Conservation (phyloP, 768 basidiomycete genomes). For the Tricholoma flavovirens region DNA sequence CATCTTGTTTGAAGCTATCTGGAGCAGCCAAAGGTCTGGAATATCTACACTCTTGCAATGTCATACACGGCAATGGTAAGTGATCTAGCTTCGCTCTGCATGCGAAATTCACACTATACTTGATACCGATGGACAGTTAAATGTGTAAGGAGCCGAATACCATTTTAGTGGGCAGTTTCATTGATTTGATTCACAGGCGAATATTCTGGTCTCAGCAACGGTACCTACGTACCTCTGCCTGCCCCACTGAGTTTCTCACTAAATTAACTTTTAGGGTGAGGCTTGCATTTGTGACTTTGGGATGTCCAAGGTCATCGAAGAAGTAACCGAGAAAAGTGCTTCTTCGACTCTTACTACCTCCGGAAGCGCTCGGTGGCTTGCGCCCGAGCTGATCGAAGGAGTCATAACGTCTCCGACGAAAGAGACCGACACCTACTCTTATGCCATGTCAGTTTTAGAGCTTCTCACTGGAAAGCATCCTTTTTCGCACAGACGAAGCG, state of each 20-base stretch:
- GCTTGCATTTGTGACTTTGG: slow-evolving; percentile 61
- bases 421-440: slow-evolving; percentile 51
- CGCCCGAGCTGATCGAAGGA: slow-evolving; percentile 53
- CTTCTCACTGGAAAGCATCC: slow-evolving; percentile 49
- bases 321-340: slow-evolving; percentile 44
- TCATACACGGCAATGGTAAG: slow-evolving; percentile 61
- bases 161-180: neutral
- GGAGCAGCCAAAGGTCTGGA: slow-evolving; percentile 53
- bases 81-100: slow-evolving; percentile 5
- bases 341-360: slow-evolving; percentile 44
- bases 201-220: slow-evolving; percentile 50
- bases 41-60: slow-evolving; percentile 46
- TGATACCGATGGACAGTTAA: neutral
- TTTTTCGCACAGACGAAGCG: slow-evolving; percentile 43
- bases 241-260: neutral
- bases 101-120: neutral
- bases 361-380: slow-evolving; percentile 52
- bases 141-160: slow-evolving; percentile 4
- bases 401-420: slow-evolving; percentile 36
- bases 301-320: slow-evolving; percentile 55
- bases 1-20: slow-evolving; percentile 30
- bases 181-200: slow-evolving; percentile 33
- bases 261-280: slow-evolving; percentile 32
- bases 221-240: slow-evolving; percentile 22
- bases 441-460: slow-evolving; percentile 56